Evolutionary conservation across 805 yeast genomes (phyloP), one percentile per base, ranked within the genome.

Genomic region (Kluyveromyces nonfermentans): DNA sequence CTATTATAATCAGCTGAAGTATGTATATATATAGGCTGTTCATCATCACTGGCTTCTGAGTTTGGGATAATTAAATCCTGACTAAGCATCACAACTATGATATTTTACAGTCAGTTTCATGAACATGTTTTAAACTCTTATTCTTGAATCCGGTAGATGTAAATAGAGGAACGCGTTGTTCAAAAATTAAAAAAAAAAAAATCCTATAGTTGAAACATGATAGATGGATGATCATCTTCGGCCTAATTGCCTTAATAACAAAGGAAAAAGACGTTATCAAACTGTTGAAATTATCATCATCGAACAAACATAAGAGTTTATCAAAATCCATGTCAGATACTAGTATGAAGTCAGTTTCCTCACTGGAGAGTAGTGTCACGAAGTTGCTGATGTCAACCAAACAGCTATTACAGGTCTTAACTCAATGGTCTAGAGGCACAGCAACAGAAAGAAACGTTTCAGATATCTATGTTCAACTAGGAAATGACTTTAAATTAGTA

Each of bases 401-500:
- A 55, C 88, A 85, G 46, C 69, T 90, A 10, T 69, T 93, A n/a
- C 95, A 86, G 54, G 74, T 85, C 15, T 67, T 93, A 41, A 86
- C 94, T 0, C 85, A 79, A 48, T 93, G 99, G 99, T 89, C 97
- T 1, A 72, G 77, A 48, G 78, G 77, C 18, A 72, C 75, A n/a
- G 88, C 86, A 5, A 73, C 81, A 19, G 97, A 89, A 37, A 76
- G 77, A 44, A 85, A 77, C 49, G 97, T 93, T 2, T 86, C 96
- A 2, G 86, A 88, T 54, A 84, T 88, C 3, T 93, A 87, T 60
- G 98, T 93, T 14, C 82, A 78, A 50, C 73, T 93, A 22, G 98
- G 98, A 0, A 93, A 89, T 57, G 97, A 90, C 62, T 93, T 88
- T 70, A 80, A 90, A 52, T 77, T 85, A 3, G 85, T 94, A 1